These are phyloP conservation scores for Gracilaria domingensis DNA, from an alignment of 23 red algal genomes.

Conservation along the genomic window DNA sequence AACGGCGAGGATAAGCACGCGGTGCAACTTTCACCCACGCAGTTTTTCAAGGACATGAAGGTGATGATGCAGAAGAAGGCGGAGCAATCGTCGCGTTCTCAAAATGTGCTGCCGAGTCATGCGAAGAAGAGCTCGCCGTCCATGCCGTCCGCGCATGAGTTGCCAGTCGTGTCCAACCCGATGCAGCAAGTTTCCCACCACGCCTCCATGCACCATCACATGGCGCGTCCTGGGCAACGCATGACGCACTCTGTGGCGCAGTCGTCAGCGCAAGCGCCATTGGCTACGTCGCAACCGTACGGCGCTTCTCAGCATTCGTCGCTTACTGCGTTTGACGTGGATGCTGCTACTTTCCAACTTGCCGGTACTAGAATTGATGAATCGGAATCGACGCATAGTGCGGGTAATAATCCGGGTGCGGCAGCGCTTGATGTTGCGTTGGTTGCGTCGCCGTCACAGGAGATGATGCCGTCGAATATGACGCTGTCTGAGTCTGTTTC, in stretches of 20 bases:
- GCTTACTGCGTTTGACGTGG: slow-evolving; percentile 48
- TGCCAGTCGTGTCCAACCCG: not conserved
- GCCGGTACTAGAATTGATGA: slow-evolving; percentile 53
- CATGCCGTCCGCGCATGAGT: not conserved
- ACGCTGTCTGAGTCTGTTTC: slow-evolving; percentile 23
- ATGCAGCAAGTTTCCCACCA: not conserved
- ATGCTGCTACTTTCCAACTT: slow-evolving; percentile 50
- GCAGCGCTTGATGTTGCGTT: not conserved
- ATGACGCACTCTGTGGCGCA: not conserved
- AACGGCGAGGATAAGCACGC: not conserved
- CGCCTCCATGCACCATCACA: no score
- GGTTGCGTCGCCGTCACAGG: slow-evolving; percentile 1
- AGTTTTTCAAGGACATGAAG: slow-evolving; percentile 68
- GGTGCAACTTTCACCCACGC: slow-evolving; percentile 50
- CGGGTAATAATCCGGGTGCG: not conserved
- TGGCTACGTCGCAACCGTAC: slow-evolving; percentile 12
- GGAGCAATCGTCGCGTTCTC: slow-evolving; percentile 7
- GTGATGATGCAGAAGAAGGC: slow-evolving; percentile 61
- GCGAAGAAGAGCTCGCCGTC: not conserved
- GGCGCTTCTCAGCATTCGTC: not conserved
- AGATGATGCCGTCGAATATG: slow-evolving; percentile 28
- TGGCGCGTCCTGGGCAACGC: not conserved
- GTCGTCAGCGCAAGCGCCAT: not conserved
- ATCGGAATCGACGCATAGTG: not conserved
- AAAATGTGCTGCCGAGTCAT: not conserved